Base-by-base conservation (phyloP, 176 grass and related monocot genomes). In the Aechmea fasciata region DNA sequence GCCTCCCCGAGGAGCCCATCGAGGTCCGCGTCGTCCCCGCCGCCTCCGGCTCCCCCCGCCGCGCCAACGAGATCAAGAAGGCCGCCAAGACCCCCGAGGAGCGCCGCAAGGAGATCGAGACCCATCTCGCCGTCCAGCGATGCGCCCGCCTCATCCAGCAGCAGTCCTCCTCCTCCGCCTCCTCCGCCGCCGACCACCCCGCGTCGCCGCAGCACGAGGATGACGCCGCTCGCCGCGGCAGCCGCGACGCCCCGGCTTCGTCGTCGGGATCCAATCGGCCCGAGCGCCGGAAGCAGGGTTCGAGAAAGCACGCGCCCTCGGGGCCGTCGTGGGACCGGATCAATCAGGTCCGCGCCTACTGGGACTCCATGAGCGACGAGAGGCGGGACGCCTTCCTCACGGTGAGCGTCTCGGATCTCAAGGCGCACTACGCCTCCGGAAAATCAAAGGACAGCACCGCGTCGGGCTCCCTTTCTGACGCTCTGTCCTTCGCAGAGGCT, bases 31-130 rank as follows among this genome's bases (percentile, higher is more conserved):
- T 93, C 23, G 77, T 91, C 11, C 94, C 87, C 12, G 11, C 57
- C 0, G 51, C 71, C 2, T 51, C 90, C 11, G 55, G 14, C 4
- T 61, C 86, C 1, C 76, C 82, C 1, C 87, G 87, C 54, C 90
- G 89, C 8, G 83, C 80, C 7, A 99, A 93, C 13, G 94, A 99
- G 82, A 81, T 93, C 73, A 99, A 92, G 79, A 97, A 93, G 71
- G 94, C 87, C 15, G 85, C 77, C 10, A 99, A 99, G 83, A 99
- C 87, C 50, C 51, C 80, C 0, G 84, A 99, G 18, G 94, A 99
- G 77, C 86, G 87, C 50, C 89, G 94, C 69, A 89, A 90, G 85
- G 94, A 97, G 82, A 93, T 97, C 59, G 94, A 97, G 79, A 89
- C 88, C 64, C 84, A 87, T 4, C 73, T 97, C 3, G 84, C 89